A percentile compares a stretch with the other conserved stretches of the same genome.
Evolutionary conservation across 257 asterid species (phyloP).

Genomic region (Asclepias syriaca): DNA sequence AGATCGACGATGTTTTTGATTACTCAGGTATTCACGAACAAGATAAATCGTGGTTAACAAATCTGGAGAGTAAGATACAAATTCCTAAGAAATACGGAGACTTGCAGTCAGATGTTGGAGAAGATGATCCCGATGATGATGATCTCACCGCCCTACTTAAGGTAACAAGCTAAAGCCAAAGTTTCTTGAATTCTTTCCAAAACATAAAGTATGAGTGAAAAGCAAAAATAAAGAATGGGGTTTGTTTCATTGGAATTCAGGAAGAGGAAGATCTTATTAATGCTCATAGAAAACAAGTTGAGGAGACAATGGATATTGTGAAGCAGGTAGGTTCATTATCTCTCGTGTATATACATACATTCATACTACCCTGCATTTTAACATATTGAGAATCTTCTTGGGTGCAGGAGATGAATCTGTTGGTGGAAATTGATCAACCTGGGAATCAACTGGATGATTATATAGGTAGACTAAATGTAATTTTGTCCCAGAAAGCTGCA

Average conservation of each 20-base stretch:
- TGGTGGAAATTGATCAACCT: conserved; percentile 33
- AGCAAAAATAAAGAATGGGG: neutral
- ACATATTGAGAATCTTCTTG: neutral
- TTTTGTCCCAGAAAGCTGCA: conserved; percentile 34
- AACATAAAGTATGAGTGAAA: too few relatives aligned
- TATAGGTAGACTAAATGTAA: conserved; percentile 20
- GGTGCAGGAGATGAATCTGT: conserved; percentile 32
- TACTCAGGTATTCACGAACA: conserved; percentile 12
- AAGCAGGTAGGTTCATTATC: conserved; percentile 16
- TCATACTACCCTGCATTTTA: too few relatives aligned
- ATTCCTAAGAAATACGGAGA: conserved; percentile 1
- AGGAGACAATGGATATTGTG: conserved; percentile 84
- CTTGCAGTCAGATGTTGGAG: conserved; percentile 15
- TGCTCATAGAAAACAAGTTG: conserved; percentile 87
- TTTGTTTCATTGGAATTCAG: conserved; percentile 15
- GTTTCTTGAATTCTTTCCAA: neutral
- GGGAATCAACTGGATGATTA: conserved; percentile 35
- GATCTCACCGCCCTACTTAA: conserved; percentile 21
- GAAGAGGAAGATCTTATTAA: conserved; percentile 70
- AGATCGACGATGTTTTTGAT: conserved; percentile 15
- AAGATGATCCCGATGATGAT: conserved; percentile 1
- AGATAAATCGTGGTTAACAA: conserved; percentile 16
- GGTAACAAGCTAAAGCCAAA: conserved; percentile 11
- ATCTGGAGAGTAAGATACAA: conserved; percentile 2
- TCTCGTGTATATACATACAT: too few relatives aligned